phyloP scores from a whole-genome alignment of 1,139 yeast species.

The Geotrichum fermentans region DNA sequence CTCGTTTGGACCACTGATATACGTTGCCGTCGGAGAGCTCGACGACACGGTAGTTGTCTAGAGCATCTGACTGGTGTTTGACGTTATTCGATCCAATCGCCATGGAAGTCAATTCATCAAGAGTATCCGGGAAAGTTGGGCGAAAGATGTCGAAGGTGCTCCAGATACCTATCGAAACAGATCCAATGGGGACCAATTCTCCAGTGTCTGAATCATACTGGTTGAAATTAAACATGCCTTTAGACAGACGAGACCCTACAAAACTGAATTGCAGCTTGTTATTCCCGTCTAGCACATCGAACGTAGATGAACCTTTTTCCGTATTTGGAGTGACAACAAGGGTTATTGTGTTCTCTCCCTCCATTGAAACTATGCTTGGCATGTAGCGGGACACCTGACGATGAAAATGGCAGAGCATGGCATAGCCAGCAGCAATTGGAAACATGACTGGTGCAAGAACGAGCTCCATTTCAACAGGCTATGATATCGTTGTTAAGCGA shows the following conservation, averaged over 20 bases:
- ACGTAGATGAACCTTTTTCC: constrained; percentile 54
- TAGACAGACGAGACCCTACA: constrained; percentile 9
- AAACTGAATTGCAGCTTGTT: constrained; percentile 22
- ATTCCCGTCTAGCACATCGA: constrained; percentile 50
- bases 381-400: constrained; percentile 53
- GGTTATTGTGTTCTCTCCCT: constrained; percentile 35
- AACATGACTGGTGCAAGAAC: constrained; percentile 55
- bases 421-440: constrained; percentile 53
- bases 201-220: constrained; percentile 29
- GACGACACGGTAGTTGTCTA: constrained; percentile 55
- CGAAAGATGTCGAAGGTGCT: constrained; percentile 53
- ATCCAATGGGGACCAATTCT: constrained; percentile 54
- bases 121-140: constrained; percentile 38
- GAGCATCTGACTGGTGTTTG: constrained; percentile 57
- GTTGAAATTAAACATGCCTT: constrained; percentile 10
- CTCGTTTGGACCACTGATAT: constrained; percentile 62
- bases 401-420: constrained; percentile 54
- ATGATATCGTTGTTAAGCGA: not conserved
- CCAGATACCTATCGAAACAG: constrained; percentile 55
- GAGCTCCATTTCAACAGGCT: constrained; percentile 48
- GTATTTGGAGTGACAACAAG: constrained; percentile 50
- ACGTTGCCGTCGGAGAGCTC: constrained; percentile 53
- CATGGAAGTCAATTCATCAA: constrained; percentile 27
- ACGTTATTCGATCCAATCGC: constrained; percentile 64
- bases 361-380: constrained; percentile 49